These are phyloP conservation scores for Phyllostachys edulis DNA, from an alignment of 176 grass and related monocot genomes.

Conservation along the genomic window DNA sequence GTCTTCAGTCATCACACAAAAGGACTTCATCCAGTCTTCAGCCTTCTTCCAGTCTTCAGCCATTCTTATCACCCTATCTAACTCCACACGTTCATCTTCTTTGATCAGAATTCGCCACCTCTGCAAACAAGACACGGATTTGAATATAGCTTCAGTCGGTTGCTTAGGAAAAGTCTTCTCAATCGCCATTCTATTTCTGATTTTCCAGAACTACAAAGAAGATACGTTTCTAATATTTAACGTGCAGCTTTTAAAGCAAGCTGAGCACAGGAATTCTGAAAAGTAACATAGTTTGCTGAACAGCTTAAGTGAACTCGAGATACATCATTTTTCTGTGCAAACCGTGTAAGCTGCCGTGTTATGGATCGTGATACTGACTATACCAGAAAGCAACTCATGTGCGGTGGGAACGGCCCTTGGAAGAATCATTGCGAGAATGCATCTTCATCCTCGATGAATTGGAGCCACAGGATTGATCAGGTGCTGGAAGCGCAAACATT, in stretches of 20 bases:
- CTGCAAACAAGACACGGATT: no score
- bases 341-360: no score
- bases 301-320: background rate
- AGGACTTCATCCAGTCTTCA: no score
- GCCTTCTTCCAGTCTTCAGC: no score
- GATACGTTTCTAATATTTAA: background rate
- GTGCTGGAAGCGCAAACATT: conserved; percentile 40
- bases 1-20: no score
- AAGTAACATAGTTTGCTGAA: background rate
- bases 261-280: background rate
- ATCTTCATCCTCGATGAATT: conserved; percentile 17
- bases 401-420: background rate
- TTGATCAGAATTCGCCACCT: no score
- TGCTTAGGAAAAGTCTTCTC: no score
- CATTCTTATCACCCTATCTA: no score
- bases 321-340: conserved; percentile 10
- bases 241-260: background rate
- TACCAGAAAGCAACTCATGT: conserved; percentile 12
- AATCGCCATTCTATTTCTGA: no score
- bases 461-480: conserved; percentile 17
- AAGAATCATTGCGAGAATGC: background rate
- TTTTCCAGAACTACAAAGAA: background rate
- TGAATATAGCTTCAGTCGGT: no score
- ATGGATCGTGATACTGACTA: background rate
- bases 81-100: no score